Base-by-base conservation (phyloP, 176 grass and related monocot species). In the Lolium multiflorum region DNA sequence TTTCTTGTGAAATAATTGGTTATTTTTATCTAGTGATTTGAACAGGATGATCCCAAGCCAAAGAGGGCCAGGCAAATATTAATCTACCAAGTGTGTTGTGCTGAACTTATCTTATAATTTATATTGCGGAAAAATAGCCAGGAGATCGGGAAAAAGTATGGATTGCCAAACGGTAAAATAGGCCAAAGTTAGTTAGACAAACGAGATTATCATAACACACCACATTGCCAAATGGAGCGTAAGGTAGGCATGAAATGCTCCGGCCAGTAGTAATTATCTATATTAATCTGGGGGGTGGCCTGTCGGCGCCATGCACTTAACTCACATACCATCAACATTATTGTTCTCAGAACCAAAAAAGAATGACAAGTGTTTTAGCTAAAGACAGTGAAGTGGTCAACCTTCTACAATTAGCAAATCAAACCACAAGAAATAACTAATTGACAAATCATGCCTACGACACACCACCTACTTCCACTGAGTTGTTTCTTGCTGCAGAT, bases 381-480 rank as follows among this genome's bases (percentile, higher is more conserved):
- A 52, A 67, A 22, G 62, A n/a, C 11, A 68, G 50, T 81, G 46
- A 68, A 68, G 26, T n/a, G 11, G 79, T 81, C 46, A 81, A 54
- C 79, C 61, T 81, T 17, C 46, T 68, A 17, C 62, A 68, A 52
- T 52, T 52, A 68, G 79, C 62, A 80, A 50, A 81, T 78, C 61
- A 49, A 28, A 66, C 76, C 62, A 52, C 46, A 51, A 14, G 24
- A 81, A 28, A 15, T 13, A 50, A 55, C 49, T 54, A 76, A 76
- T 76, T 76, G 18, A 81, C 4, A 67, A 26, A 67, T 16, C 26
- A 35, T 25, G 17, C 17, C 24, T 46, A 66, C 46, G 43, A 28
- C 22, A 65, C 79, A 55, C 74, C 74, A 81, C 46, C 62, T 81
- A 81, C 79, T 69, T 51, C 78, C 79, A 69, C 26, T 49, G 62